phyloP scores from a whole-genome alignment of 805 yeast species.

The Saturnispora gosingensis region DNA sequence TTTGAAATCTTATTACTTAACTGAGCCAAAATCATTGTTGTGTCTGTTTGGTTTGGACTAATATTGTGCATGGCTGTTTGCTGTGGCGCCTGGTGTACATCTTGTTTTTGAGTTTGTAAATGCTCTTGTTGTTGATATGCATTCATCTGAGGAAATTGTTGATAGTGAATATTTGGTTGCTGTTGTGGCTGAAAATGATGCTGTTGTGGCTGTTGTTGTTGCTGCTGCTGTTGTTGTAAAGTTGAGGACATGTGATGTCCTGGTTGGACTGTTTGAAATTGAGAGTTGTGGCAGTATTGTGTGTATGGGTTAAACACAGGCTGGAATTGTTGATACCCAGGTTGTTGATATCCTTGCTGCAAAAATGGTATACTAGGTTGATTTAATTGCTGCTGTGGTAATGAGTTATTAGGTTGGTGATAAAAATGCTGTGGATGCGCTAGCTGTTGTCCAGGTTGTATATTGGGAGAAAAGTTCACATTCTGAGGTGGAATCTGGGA shows the following conservation, averaged over 20 bases:
- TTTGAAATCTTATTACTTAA: conserved; percentile 4
- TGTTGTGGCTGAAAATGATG: conserved; percentile 13
- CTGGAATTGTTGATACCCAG: conserved; percentile 1
- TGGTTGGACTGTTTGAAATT: background rate
- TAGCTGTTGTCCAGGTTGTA: conserved; percentile 15
- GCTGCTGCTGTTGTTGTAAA: conserved; percentile 12
- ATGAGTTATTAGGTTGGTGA: conserved; percentile 1
- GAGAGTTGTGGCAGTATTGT: background rate
- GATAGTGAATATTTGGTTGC: background rate
- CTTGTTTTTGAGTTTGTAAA: conserved; percentile 10
- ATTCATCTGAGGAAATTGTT: background rate
- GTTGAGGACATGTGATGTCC: background rate
- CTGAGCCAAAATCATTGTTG: conserved; percentile 13
- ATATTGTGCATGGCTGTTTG: background rate
- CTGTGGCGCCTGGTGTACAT: conserved; percentile 1
- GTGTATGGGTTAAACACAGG: conserved; percentile 3
- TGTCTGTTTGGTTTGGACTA: conserved; percentile 4
- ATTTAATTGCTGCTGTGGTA: conserved; percentile 4
- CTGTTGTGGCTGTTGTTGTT: conserved; percentile 5
- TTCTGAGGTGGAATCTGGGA: conserved; percentile 9
- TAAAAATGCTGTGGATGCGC: conserved; percentile 15
- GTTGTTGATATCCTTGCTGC: background rate
- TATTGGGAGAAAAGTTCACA: conserved; percentile 13
- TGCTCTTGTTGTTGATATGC: conserved; percentile 13
- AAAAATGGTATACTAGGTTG: background rate